These are phyloP conservation scores for Kodamaea nitidulidarum DNA, from an alignment of 805 yeast genomes.

Conservation along the genomic window DNA sequence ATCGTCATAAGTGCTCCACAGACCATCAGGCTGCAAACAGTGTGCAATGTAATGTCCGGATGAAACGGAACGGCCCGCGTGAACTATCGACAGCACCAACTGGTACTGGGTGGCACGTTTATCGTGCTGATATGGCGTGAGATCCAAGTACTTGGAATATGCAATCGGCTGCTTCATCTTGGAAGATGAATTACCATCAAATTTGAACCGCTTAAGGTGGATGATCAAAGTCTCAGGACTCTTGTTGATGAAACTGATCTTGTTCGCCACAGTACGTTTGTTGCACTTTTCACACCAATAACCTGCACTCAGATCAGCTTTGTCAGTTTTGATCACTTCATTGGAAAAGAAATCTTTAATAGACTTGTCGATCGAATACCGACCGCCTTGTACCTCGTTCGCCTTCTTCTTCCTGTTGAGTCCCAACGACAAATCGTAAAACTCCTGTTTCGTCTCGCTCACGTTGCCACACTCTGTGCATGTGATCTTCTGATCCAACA, in stretches of 20 bases:
- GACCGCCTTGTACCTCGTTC: conserved; percentile 10
- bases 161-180: conserved; percentile 85
- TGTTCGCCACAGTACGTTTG: conserved; percentile 69
- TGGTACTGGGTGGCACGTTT: conserved; percentile 52
- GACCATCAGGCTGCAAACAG: conserved; percentile 86
- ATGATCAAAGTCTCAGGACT: conserved; percentile 87
- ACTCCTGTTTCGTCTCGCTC: conserved; percentile 86
- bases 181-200: conserved; percentile 71
- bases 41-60: conserved; percentile 93
- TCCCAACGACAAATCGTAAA: conserved; percentile 86
- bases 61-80: conserved; percentile 88
- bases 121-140: conserved; percentile 49
- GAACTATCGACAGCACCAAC: conserved; percentile 80
- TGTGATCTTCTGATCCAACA: conserved; percentile 76
- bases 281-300: conserved; percentile 88
- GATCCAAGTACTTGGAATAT: conserved; percentile 73
- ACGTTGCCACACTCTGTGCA: conserved; percentile 80
- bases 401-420: conserved; percentile 43
- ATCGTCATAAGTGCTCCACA: conserved; percentile 94
- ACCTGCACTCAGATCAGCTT: conserved; percentile 60
- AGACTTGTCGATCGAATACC: conserved; percentile 70
- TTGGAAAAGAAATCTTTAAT: conserved; percentile 78
- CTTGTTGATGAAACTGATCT: conserved; percentile 65
- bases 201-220: conserved; percentile 88
- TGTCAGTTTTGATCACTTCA: conserved; percentile 69